Conservation (phyloP, 208 protist species). For the Trypanosoma caninum region DNA sequence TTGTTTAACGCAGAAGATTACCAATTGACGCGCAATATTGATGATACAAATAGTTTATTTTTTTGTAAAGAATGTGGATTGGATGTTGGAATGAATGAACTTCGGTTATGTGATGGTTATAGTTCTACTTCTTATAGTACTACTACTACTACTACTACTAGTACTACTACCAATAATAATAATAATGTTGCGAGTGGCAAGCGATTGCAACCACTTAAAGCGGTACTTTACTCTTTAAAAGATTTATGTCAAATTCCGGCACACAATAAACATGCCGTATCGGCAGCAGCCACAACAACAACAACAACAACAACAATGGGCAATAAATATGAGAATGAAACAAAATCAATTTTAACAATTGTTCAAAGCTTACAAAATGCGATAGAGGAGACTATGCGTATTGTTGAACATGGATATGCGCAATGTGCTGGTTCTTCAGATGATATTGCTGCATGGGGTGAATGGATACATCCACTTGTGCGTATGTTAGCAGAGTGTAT, state of each 20-base stretch:
- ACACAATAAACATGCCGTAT: conserved; percentile 1
- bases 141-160: too few species aligned
- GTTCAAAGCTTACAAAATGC: conserved; percentile 30
- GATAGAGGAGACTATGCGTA: conserved; percentile 24
- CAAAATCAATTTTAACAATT: conserved; percentile 17
- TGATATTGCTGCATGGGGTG: conserved; percentile 27
- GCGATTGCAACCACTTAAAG: conserved; percentile 20
- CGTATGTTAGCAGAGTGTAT: conserved; percentile 45
- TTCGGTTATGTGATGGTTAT: background rate
- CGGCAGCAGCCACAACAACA: too few species aligned
- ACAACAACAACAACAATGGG: too few species aligned
- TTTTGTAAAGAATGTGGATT: conserved; percentile 23
- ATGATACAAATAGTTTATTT: conserved; percentile 1
- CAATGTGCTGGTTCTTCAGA: conserved; percentile 15
- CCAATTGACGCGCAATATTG: background rate
- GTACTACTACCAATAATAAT: too few species aligned
- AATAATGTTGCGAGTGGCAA: too few species aligned
- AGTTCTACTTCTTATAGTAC: too few species aligned
- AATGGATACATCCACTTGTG: conserved; percentile 44
- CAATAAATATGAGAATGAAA: background rate
- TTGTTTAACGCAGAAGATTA: background rate
- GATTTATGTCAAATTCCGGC: too few species aligned
- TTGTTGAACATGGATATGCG: conserved; percentile 15
- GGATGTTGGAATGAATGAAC: background rate
- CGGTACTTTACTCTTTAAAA: conserved; percentile 12